Conservation (phyloP, 306 rosid species). For the Lathyrus oleraceus region DNA sequence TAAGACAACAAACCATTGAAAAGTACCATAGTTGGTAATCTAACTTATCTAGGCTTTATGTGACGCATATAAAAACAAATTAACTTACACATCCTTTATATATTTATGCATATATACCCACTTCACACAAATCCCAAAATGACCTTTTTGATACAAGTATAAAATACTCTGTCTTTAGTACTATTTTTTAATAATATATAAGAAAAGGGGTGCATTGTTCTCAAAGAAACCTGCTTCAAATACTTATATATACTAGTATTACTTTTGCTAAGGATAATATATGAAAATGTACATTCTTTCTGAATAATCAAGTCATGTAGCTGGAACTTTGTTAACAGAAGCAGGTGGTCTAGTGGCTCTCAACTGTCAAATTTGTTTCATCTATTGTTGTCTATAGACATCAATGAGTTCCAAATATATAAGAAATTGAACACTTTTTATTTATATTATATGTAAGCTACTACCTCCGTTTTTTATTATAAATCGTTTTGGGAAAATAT, state of each 20-base stretch:
- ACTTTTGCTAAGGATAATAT: conserved; percentile 40
- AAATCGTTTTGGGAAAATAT: too few species aligned
- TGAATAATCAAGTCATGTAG: conserved; percentile 38
- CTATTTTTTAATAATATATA: not conserved
- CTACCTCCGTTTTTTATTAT: too few species aligned
- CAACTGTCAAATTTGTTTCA: conserved; percentile 25
- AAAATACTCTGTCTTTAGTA: conserved; percentile 1
- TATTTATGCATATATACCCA: conserved; percentile 1
- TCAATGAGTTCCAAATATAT: not conserved
- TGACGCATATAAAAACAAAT: conserved; percentile 27
- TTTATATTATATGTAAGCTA: not conserved
- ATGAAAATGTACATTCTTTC: conserved; percentile 30
- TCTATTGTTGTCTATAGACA: not conserved
- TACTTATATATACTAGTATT: conserved; percentile 32
- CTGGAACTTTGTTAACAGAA: conserved; percentile 39
- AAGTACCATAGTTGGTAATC: conserved; percentile 35
- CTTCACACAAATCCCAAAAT: conserved; percentile 38
- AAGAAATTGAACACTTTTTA: not conserved
- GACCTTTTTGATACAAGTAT: conserved; percentile 36
- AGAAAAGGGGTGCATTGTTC: conserved; percentile 51
- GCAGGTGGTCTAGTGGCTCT: conserved; percentile 24
- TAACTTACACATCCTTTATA: not conserved
- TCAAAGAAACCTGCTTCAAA: conserved; percentile 49
- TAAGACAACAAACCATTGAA: conserved; percentile 46
- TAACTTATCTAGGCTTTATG: conserved; percentile 37